Conservation (phyloP, 768 basidiomycete species). For the Macrolepiota albuminosa region DNA sequence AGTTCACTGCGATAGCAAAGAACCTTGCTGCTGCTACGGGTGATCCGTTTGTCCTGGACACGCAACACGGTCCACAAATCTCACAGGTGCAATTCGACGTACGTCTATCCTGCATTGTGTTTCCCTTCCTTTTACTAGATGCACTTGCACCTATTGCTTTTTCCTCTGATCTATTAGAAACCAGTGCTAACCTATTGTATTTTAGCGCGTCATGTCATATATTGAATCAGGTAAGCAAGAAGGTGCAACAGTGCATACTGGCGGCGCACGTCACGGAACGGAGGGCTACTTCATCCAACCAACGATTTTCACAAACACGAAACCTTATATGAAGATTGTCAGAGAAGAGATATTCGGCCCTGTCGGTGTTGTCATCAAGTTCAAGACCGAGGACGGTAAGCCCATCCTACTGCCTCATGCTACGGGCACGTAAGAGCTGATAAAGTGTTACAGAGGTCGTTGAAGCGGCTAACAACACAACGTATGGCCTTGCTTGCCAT, state of each 20-base stretch:
- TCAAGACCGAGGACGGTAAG: conserved; percentile 47
- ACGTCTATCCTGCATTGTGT: conserved; percentile 18
- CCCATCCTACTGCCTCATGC: neutral
- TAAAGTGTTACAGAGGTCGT: conserved; percentile 15
- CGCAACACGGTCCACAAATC: conserved; percentile 70
- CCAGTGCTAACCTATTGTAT: neutral
- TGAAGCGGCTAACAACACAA: conserved; percentile 18
- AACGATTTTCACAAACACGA: conserved; percentile 64
- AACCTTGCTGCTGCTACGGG: conserved; percentile 46
- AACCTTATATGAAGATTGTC: conserved; percentile 63
- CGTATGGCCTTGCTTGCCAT: conserved; percentile 16
- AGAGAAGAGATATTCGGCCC: conserved; percentile 75
- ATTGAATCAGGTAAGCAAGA: conserved; percentile 65
- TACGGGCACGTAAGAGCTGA: conserved; percentile 23
- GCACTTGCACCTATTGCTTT: neutral
- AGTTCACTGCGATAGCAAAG: conserved; percentile 47
- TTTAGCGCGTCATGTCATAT: conserved; percentile 64
- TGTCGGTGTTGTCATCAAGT: conserved; percentile 66
- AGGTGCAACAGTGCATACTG: conserved; percentile 59
- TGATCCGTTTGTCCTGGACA: conserved; percentile 55
- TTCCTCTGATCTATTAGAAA: neutral
- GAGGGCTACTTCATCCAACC: conserved; percentile 70
- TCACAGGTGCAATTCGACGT: conserved; percentile 67
- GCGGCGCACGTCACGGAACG: conserved; percentile 54
- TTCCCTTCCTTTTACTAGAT: neutral